Evolutionary conservation across 1,284 basidiomycete genomes (phyloP), one percentile per base, ranked within the genome.

Genomic region (Blastosporella zonata): DNA sequence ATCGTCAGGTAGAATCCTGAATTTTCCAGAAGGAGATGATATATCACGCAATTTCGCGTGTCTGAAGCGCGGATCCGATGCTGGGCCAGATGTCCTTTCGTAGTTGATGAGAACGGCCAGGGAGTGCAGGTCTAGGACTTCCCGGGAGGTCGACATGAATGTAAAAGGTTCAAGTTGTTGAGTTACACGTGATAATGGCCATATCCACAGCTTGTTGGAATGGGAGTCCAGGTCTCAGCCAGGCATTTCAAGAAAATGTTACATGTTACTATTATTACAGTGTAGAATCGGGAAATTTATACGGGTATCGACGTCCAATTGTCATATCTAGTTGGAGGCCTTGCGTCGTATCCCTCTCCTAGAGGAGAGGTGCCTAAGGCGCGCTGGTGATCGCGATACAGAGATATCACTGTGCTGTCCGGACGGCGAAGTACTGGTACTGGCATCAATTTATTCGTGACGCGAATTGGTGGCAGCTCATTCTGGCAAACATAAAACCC

Each of bases 271-370:
- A 31, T 9, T 31, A 12, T 31, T n/a, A 9, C 8, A 31, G 29
- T 9, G 13, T 12, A 31, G 6, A 27, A 10, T 10, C 29, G 6
- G 29, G n/a, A 20, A 15, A 8, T 4, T 34, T 53, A 55, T 13
- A 55, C 20, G 6, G 46, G 43, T 31, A 55, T 46, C 6, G 36
- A 35, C 8, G 46, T 46, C 52, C 55, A 56, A 28, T 50, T 42
- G n/a, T 54, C 47, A 39, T 53, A 46, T 25, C 25, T 33, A 18
- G 46, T 55, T 33, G 17, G 35, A 1, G 43, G 34, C 12, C n/a
- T n/a, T 43, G 38, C 3, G 28, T 48, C 15, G 5, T 12, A 6
- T 43, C 25, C 33, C 21, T 37, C 37, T 25, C 9, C 29, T 25
- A 39, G 29, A 18, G 23, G 43, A 33, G 21, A 43, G 42, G 27